Evolutionary conservation across 345 rosid species (phyloP).

Genomic region (Brassica incana): DNA sequence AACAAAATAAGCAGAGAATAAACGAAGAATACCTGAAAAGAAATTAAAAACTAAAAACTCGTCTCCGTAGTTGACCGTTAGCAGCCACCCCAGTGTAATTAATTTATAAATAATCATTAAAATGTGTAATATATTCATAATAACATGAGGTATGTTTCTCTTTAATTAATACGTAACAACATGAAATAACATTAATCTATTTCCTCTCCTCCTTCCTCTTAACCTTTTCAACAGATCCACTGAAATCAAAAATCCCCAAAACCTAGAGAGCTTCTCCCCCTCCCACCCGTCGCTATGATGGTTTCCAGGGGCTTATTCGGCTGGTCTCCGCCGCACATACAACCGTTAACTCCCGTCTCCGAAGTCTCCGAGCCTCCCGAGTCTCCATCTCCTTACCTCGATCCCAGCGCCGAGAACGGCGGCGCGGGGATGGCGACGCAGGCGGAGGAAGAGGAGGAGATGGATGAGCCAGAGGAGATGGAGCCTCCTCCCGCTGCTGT

Average conservation of each 20-base stretch:
- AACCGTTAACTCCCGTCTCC: conserved; percentile 94
- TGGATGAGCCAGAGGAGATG: conserved; percentile 85
- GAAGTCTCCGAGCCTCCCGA: conserved; percentile 99
- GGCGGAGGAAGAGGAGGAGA: conserved; percentile 77
- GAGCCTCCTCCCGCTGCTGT: conserved; percentile 98
- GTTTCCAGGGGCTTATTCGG: conserved; percentile 98
- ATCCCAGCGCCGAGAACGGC: conserved; percentile 66
- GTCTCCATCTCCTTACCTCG: conserved; percentile 93
- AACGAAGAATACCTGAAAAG: conserved; percentile 18
- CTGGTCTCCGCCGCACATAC: conserved; percentile 99
- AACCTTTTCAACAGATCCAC: neutral
- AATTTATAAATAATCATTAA: neutral
- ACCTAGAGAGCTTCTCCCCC: neutral
- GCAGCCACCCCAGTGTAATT: neutral
- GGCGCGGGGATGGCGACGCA: conserved; percentile 56
- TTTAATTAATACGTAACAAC: neutral
- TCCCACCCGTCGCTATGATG: conserved; percentile 41
- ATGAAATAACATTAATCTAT: conserved; percentile 34
- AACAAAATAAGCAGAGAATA: neutral
- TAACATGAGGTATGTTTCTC: too few relatives aligned
- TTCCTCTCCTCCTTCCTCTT: neutral
- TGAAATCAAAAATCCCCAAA: neutral
- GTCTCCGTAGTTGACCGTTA: conserved; percentile 39
- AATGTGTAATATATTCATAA: neutral
- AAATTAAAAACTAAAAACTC: neutral